Base-by-base conservation (phyloP, 2,329 filamentous ascomycete genomes). In the Curvularia sp. region DNA sequence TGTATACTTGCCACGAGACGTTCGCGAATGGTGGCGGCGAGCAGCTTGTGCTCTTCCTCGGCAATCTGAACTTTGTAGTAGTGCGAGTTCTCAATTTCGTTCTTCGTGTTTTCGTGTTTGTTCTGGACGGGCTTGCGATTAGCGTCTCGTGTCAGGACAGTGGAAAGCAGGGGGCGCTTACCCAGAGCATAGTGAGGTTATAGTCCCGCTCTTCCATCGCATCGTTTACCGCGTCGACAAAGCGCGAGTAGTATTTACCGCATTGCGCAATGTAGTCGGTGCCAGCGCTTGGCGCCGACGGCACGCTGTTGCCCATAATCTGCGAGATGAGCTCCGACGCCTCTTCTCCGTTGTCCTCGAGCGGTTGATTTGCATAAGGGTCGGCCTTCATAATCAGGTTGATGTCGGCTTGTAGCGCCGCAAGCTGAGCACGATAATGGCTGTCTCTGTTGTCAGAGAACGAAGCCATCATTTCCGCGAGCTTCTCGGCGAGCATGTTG, bases 391-490 rank as follows among this genome's bases (percentile, higher is more conserved):
- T 88, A 65, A 97, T 92, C 45, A 96, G 84, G 57, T 86, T 91
- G 79, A 93, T 93, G 77, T 97, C 93, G 64, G 92, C 88, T 79
- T 97, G 93, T n/a, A 97, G 87, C 66, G 92, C 92, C 71, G 95
- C 89, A 2, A 97, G 85, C 78, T 97, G 92, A 65, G 95, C 91
- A 61, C 93, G 88, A 77, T 96, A 98, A 69, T 92, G 88, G 62
- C 86, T 82, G 76, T 97, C 92, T 64, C 91, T 86, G 72, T 96
- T 93, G 63, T 89, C 86, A 63, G 87, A 86, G 78, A 97, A 94
- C 65, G 88, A 88, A 53, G 89, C 87, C 53, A 89, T 88, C 78
- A 97, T 87, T 55, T 88, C 86, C 39, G 87, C 84, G 6, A 97
- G 85, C 63, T 90, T 89, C 60, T 97, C 93, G 66, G 88, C 87